A percentile compares a stretch with the other conserved stretches of the same genome.
These are phyloP conservation scores for Cerrena zonata DNA, from an alignment of 1,284 basidiomycete genomes.

Conservation along the genomic window DNA sequence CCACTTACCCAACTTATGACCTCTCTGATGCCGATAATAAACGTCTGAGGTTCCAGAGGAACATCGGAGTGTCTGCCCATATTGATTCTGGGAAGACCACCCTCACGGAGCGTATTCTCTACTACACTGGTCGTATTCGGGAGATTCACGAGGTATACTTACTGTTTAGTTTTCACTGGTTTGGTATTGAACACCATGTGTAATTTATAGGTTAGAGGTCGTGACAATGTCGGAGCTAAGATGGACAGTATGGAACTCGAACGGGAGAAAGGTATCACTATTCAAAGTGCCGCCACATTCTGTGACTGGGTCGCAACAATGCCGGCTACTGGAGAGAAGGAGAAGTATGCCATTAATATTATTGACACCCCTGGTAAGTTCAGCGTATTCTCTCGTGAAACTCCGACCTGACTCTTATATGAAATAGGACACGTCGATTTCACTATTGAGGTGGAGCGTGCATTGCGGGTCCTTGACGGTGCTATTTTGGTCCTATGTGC, in stretches of 20 bases:
- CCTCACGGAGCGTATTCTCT: conserved; percentile 93
- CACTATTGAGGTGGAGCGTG: conserved; percentile 98
- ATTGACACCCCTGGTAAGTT: conserved; percentile 90
- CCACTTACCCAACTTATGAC: conserved; percentile 29
- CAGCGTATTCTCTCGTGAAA: not conserved
- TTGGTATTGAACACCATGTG: no score
- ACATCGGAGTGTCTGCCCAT: conserved; percentile 85
- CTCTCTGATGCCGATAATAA: conserved; percentile 54
- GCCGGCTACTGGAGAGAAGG: conserved; percentile 57
- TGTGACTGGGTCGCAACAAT: conserved; percentile 88
- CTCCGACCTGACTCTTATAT: not conserved
- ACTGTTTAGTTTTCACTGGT: no score
- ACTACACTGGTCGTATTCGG: conserved; percentile 92
- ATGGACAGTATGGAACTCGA: conserved; percentile 99
- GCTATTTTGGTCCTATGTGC: conserved; percentile 96
- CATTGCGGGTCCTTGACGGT: conserved; percentile 92
- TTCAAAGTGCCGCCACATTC: conserved; percentile 97
- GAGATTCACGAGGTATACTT: conserved; percentile 89
- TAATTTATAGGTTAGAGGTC: conserved; percentile 70
- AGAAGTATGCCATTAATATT: conserved; percentile 93
- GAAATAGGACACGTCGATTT: conserved; percentile 93
- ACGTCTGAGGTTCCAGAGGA: conserved; percentile 63
- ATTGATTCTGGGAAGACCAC: conserved; percentile 99
- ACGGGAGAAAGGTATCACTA: conserved; percentile 98
- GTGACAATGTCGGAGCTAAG: conserved; percentile 95